Percentiles rank a stretch among this genome's conserved stretches.
These are phyloP conservation scores for Calocybe indica DNA, from an alignment of 768 basidiomycete species.

Conservation along the genomic window DNA sequence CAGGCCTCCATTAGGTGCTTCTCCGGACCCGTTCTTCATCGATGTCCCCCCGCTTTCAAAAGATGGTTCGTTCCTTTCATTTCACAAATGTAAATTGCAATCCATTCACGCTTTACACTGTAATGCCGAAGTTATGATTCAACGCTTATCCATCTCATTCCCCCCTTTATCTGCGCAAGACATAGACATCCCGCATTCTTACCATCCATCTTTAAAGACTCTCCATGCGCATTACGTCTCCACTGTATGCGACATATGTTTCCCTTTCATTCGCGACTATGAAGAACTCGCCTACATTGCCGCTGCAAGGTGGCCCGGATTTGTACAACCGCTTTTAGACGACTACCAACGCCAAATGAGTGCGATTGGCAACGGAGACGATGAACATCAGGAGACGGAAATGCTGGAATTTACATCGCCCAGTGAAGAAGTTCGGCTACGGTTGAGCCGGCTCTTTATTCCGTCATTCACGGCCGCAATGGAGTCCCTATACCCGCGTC, in stretches of 20 bases:
- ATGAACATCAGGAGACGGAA: constrained; percentile 17
- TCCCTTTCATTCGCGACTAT: constrained; percentile 59
- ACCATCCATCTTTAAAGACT: constrained; percentile 48
- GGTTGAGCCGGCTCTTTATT: constrained; percentile 57
- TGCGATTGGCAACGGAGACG: constrained; percentile 15
- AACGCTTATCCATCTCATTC: constrained; percentile 36
- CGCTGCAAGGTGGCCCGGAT: constrained; percentile 77
- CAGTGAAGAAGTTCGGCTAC: constrained; percentile 56
- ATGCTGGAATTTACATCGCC: constrained; percentile 22
- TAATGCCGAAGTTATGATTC: constrained; percentile 19
- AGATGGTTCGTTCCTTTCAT: constrained; percentile 35
- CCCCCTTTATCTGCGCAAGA: constrained; percentile 1
- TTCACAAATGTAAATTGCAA: background rate
- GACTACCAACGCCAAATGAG: constrained; percentile 24
- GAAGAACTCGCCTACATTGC: constrained; percentile 71
- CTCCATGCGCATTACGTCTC: constrained; percentile 63
- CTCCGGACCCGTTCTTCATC: constrained; percentile 68
- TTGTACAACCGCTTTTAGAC: constrained; percentile 62
- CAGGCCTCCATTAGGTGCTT: constrained; percentile 60
- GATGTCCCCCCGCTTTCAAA: constrained; percentile 48
- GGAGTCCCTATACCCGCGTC: constrained; percentile 63
- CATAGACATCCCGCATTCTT: constrained; percentile 19
- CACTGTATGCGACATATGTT: constrained; percentile 54
- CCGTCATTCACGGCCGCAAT: constrained; percentile 57
- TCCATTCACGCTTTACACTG: too few relatives aligned